Base-by-base conservation (phyloP, 805 yeast genomes). In the Yarrowia sp. region DNA sequence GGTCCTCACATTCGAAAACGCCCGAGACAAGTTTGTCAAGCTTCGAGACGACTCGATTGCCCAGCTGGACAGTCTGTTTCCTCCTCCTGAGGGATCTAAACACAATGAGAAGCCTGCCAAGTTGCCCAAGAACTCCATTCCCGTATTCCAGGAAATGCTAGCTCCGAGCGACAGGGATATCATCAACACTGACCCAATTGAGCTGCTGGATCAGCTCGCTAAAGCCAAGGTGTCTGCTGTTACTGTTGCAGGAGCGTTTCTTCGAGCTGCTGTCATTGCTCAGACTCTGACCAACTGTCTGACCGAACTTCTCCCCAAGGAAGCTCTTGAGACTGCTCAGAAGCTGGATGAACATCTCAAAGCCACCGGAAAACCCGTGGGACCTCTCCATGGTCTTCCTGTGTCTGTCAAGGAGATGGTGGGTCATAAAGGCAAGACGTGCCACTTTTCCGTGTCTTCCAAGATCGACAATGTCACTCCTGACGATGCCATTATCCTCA, bases 381-480 rank as follows among this genome's bases (percentile, higher is more conserved):
- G 52, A 7, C 52, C 36, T 7, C 16, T 48, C 7, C 52, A 48
- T 10, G 52, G 52, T 3, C 52, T 48, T 5, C 52, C 52, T 3
- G 16, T 48, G 11, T 48, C 52, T 15, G 52, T 48, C 16, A 48
- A 48, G 9, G 52, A 48, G 36, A 48, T 48, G 52, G 52, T 48
- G n/a, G 52, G 52, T 16, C 26, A 26, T 36, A 48, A 48, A 12
- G 52, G 32, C 52, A 15, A 15, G 26, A 48, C 52, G 0, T 48
- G 52, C 9, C 52, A 48, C 52, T 48, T 26, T 26, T 48, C 52
- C 16, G 52, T 48, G 36, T 26, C 52, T 3, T 48, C 52, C n/a
- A 48, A 48, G 52, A 48, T 48, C 36, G 11, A 48, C 16, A 48
- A 26, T 15, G 8, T 14, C 19, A 48, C 52, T 5, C 52, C 52